Evolutionary conservation across 305 asterid species (phyloP), one percentile per base, ranked within the genome.

Genomic region (Coffea humblotiana): DNA sequence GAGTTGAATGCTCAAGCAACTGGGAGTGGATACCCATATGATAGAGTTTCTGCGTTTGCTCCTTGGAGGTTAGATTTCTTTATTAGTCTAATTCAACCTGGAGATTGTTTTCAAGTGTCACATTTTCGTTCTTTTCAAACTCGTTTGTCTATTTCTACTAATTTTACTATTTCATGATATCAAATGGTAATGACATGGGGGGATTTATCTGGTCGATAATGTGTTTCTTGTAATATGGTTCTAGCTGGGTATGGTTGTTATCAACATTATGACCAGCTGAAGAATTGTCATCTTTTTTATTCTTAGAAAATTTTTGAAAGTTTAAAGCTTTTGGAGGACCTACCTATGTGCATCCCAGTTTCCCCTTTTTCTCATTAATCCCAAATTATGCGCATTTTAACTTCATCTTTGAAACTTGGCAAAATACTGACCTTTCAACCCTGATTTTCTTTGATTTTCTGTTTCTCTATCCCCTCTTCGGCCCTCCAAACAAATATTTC

Each of bases 391-490:
- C 2, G 15, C 66, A 9, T 61, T 8, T 60, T 10, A 21, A 15
- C 65, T 60, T 61, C 13, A 13, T 14, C 29, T 23, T 61, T 61
- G 32, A 61, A 61, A 61, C 70, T 45, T 40, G 40, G 70, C 43
- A 56, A 37, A 25, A 23, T 61, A 29, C 66, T 32, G 48, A 56
- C 66, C 16, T n/a, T 32, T 73, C 2, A 16, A 48, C 43, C 48
- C 43, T 72, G 25, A 43, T 19, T 61, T 70, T 40, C 13, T 79
- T 63, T 66, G 77, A 48, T 74, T 16, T 52, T 51, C 32, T 86
- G 51, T 84, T 72, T 76, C 72, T 80, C 72, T 81, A 65, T 54
- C 71, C 45, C 69, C 37, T 35, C 69, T 0, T 2, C 40, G 14
- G 14, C 60, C 64, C 18, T 65, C 35, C 15, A 14, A 37, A 51